These are phyloP conservation scores for Suillus weaverae DNA, from an alignment of 768 basidiomycete genomes.

Conservation along the genomic window DNA sequence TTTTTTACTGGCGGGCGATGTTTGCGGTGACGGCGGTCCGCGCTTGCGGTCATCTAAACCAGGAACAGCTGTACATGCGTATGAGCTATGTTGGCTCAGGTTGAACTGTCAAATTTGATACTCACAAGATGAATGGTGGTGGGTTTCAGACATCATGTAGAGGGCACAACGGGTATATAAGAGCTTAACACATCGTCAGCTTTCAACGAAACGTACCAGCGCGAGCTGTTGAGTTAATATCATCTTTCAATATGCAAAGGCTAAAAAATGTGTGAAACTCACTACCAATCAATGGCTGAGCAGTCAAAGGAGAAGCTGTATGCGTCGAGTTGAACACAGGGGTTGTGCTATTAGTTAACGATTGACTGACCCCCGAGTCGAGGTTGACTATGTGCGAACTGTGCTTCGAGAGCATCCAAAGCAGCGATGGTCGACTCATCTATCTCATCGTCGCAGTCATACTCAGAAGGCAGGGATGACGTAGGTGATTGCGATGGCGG, in stretches of 20 bases:
- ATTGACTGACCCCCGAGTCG: neutral
- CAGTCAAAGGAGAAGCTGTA: neutral
- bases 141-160: neutral
- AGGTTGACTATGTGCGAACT: neutral
- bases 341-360: neutral
- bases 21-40: constrained; percentile 8
- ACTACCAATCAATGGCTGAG: neutral
- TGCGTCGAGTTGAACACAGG: neutral
- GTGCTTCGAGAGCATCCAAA: constrained; percentile 1
- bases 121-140: neutral
- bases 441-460: constrained; percentile 3
- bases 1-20: constrained; percentile 34
- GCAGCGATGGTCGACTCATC: neutral
- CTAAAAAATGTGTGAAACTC: neutral
- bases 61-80: neutral
- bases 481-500: neutral
- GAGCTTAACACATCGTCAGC: neutral
- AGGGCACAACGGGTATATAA: neutral
- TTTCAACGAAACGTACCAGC: constrained; percentile 1
- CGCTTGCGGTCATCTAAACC: constrained; percentile 3
- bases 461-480: neutral
- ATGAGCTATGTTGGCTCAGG: neutral
- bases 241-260: neutral
- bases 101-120: neutral
- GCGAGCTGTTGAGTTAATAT: neutral